phyloP scores from a whole-genome alignment of 2,329 filamentous ascomycete species.

The Aschersonia sp. region DNA sequence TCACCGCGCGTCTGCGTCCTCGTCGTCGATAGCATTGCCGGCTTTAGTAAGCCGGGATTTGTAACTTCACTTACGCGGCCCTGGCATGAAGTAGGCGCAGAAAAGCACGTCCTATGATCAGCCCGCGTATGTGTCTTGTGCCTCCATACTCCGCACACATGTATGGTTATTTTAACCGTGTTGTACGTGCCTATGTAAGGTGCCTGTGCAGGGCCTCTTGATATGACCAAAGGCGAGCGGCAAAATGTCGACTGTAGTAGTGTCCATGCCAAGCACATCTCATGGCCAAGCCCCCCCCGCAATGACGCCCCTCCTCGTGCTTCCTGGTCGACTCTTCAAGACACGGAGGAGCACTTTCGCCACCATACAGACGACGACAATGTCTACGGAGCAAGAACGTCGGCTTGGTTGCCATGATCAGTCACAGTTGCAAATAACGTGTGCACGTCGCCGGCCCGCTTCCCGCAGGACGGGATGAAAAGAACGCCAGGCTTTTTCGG shows the following conservation, averaged over 20 bases:
- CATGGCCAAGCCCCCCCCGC: too few relatives aligned
- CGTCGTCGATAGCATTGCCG: neutral
- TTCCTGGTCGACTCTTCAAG: too few relatives aligned
- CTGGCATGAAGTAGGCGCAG: neutral
- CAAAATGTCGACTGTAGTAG: too few relatives aligned
- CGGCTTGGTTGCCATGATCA: neutral
- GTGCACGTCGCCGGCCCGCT: neutral
- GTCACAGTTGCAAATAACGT: neutral
- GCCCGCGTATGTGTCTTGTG: neutral
- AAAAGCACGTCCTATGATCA: too few relatives aligned
- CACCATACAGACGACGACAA: neutral
- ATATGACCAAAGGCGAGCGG: too few relatives aligned
- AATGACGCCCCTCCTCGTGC: too few relatives aligned
- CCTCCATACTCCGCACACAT: neutral
- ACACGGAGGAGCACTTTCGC: too few relatives aligned
- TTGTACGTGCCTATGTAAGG: too few relatives aligned
- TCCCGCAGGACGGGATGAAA: neutral
- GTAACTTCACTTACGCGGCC: neutral
- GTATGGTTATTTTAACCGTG: neutral
- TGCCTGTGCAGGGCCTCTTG: too few relatives aligned
- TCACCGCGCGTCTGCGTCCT: neutral
- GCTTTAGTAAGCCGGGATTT: neutral
- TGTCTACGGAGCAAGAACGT: neutral
- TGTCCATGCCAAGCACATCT: too few relatives aligned
- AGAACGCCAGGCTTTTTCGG: neutral